A percentile compares a stretch with the other conserved stretches of the same genome.
Conservation (phyloP, 2,329 filamentous ascomycete species). For the Coleophoma eucalyptorum region DNA sequence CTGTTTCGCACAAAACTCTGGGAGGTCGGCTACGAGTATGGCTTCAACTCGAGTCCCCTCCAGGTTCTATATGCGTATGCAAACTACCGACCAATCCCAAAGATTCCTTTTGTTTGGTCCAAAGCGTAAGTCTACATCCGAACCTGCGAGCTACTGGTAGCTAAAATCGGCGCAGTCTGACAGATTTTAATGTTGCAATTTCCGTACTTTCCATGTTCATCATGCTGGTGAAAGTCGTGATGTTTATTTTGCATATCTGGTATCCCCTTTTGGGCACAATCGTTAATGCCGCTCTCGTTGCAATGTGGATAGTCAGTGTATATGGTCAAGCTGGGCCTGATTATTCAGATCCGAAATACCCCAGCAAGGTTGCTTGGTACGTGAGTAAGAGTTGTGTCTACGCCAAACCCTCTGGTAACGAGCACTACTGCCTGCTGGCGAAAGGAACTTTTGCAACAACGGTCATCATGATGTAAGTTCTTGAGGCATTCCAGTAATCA, state of each 20-base stretch:
- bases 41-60: slow-evolving; percentile 71
- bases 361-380: slow-evolving; percentile 68
- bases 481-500: slow-evolving; percentile 1
- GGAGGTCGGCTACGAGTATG: slow-evolving; percentile 65
- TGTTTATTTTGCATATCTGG: slow-evolving; percentile 68
- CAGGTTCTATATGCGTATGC: slow-evolving; percentile 70
- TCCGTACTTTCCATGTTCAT: slow-evolving; percentile 74
- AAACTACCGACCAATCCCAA: slow-evolving; percentile 61
- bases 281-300: slow-evolving; percentile 52
- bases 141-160: not conserved
- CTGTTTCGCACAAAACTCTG: slow-evolving; percentile 69
- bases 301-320: slow-evolving; percentile 61
- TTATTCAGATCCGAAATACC: slow-evolving; percentile 60
- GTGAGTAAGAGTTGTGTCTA: slow-evolving; percentile 65
- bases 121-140: slow-evolving; percentile 52
- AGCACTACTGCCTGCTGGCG: slow-evolving; percentile 62
- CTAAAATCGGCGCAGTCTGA: slow-evolving; percentile 50
- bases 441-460: slow-evolving; percentile 64
- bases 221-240: slow-evolving; percentile 65
- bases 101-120: slow-evolving; percentile 69
- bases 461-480: slow-evolving; percentile 63
- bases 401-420: slow-evolving; percentile 47
- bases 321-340: slow-evolving; percentile 73
- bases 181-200: slow-evolving; percentile 72
- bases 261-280: slow-evolving; percentile 60